phyloP scores from a whole-genome alignment of 208 protist species.

The Trypanosomatidae sp. region DNA sequence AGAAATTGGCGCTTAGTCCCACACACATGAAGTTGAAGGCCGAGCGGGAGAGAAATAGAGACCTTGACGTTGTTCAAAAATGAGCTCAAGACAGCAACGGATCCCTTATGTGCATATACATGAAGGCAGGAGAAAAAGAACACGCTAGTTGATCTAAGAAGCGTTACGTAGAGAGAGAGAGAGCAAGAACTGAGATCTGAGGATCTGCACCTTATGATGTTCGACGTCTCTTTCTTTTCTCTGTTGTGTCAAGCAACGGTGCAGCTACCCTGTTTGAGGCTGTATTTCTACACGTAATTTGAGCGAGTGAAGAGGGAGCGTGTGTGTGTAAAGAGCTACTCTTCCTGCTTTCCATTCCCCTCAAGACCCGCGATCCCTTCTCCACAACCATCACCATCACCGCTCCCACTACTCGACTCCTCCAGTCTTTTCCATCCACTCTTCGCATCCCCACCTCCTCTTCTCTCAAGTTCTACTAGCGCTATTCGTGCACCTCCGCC shows the following conservation, averaged over 20 bases:
- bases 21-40: not conserved
- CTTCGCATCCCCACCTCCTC: not conserved
- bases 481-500: not conserved
- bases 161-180: not conserved
- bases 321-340: not conserved
- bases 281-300: not conserved
- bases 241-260: not conserved
- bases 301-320: not conserved
- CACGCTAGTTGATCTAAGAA: not conserved
- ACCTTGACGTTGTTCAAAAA: not conserved
- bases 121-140: not conserved
- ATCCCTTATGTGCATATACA: not conserved
- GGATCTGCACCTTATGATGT: not conserved
- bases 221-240: not conserved
- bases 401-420: not conserved
- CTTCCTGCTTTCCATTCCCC: not conserved
- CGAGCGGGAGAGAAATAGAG: not conserved
- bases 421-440: not conserved
- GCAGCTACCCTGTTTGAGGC: not conserved
- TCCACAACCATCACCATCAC: not conserved
- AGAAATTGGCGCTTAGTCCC: too few relatives aligned
- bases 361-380: not conserved
- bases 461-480: conserved; percentile 2
- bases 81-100: not conserved
- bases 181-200: not conserved